These are phyloP conservation scores for Monilinia aucupariae DNA, from an alignment of 2,329 filamentous ascomycete genomes.

Conservation along the genomic window DNA sequence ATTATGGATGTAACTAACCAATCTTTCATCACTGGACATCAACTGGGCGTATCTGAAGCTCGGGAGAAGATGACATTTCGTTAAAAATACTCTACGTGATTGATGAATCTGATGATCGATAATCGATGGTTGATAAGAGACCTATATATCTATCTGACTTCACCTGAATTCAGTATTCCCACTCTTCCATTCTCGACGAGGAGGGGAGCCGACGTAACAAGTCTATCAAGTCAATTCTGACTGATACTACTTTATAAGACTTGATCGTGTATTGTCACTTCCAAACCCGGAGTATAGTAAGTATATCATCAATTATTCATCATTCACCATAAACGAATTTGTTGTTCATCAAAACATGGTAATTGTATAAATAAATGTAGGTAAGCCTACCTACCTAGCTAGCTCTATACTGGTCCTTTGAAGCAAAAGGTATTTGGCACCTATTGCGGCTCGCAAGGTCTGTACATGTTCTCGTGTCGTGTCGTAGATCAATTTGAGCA, in stretches of 20 bases:
- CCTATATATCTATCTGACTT: not conserved
- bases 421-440: not conserved
- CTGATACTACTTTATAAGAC: no score
- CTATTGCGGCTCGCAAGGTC: not conserved
- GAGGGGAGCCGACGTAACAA: not conserved
- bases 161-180: not conserved
- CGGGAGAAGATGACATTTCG: not conserved
- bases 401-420: not conserved
- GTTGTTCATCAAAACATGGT: not conserved
- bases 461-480: slow-evolving; percentile 11
- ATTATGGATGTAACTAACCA: not conserved
- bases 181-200: not conserved
- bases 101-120: not conserved
- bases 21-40: not conserved
- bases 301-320: not conserved
- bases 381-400: not conserved
- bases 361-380: not conserved
- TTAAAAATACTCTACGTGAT: not conserved
- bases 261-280: not conserved
- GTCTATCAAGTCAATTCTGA: not conserved
- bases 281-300: no score
- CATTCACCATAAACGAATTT: not conserved
- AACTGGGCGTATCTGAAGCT: not conserved
- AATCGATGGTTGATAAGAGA: no score
- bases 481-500: slow-evolving; percentile 2